These are phyloP conservation scores for Purpureocillium takamizusanense DNA, from an alignment of 2,329 filamentous ascomycete genomes.

Conservation along the genomic window DNA sequence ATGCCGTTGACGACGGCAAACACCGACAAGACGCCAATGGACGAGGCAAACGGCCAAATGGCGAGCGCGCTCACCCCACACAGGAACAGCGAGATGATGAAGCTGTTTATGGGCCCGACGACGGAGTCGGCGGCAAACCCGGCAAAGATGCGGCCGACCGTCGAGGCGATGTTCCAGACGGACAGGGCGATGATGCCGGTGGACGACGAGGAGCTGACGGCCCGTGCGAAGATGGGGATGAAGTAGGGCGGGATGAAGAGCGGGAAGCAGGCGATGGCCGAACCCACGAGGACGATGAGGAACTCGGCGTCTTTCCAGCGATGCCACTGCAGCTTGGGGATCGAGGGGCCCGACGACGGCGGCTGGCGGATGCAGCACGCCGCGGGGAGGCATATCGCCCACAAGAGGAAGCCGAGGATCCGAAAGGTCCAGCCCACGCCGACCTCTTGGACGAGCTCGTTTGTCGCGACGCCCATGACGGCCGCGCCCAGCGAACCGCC, in stretches of 20 bases:
- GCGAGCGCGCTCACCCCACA: slow-evolving; percentile 14
- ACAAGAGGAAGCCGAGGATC: slow-evolving; percentile 15
- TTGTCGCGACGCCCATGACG: slow-evolving; percentile 14
- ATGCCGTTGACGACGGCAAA: slow-evolving; percentile 18
- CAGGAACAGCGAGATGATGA: slow-evolving; percentile 14
- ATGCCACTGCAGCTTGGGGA: slow-evolving; percentile 15
- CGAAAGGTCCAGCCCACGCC: slow-evolving; percentile 18
- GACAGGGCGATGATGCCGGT: slow-evolving; percentile 13
- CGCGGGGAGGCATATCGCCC: slow-evolving; percentile 17
- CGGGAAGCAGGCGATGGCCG: slow-evolving; percentile 14
- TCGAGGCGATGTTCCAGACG: slow-evolving; percentile 17
- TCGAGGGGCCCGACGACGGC: slow-evolving; percentile 1
- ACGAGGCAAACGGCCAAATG: slow-evolving; percentile 17
- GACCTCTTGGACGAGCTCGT: slow-evolving; percentile 11
- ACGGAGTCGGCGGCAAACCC: slow-evolving; percentile 15
- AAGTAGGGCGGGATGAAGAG: slow-evolving; percentile 19
- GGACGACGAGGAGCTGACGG: slow-evolving; percentile 12
- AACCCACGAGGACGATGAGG: slow-evolving; percentile 13
- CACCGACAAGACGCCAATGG: slow-evolving; percentile 10
- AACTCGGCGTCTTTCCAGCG: slow-evolving; percentile 15
- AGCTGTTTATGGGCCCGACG: slow-evolving; percentile 16
- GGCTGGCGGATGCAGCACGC: slow-evolving; percentile 13
- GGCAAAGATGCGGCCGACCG: slow-evolving; percentile 14
- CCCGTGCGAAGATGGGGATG: slow-evolving; percentile 16
- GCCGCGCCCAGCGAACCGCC: slow-evolving; percentile 16